Conservation (phyloP, 257 asterid species). For the Gentiana straminea region DNA sequence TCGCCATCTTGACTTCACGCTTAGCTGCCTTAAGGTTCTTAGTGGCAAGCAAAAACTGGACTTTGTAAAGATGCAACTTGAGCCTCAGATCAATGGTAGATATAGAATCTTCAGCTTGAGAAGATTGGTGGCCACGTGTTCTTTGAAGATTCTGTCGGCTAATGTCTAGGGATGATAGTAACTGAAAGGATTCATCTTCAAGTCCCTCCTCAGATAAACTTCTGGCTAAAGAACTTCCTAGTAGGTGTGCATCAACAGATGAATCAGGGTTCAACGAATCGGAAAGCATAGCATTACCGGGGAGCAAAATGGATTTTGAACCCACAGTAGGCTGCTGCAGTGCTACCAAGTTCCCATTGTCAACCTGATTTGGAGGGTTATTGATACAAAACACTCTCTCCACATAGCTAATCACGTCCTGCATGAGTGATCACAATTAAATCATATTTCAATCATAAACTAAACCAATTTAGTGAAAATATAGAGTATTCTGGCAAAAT, state of each 20-base stretch:
- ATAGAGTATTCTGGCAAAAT: no score
- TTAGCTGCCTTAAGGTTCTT: slow-evolving; percentile 83
- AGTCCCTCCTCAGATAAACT: slow-evolving; percentile 70
- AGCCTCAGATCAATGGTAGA: slow-evolving; percentile 54
- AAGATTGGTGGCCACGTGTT: slow-evolving; percentile 43
- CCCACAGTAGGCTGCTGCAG: slow-evolving; percentile 33
- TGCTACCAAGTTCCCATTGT: slow-evolving; percentile 36
- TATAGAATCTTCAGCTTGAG: slow-evolving; percentile 48
- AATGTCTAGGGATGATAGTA: slow-evolving; percentile 55
- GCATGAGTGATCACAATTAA: slow-evolving; percentile 23
- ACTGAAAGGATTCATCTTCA: slow-evolving; percentile 62
- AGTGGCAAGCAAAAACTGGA: slow-evolving; percentile 57
- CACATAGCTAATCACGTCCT: slow-evolving; percentile 84
- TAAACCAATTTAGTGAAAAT: no score
- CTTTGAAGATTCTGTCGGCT: slow-evolving; percentile 37
- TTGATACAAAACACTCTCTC: slow-evolving; percentile 69
- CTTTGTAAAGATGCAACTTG: slow-evolving; percentile 74
- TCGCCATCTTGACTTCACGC: slow-evolving; percentile 87
- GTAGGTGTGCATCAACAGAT: slow-evolving; percentile 23
- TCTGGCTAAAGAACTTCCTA: slow-evolving; percentile 51
- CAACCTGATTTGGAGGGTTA: slow-evolving; percentile 49
- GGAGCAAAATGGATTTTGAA: slow-evolving; percentile 41
- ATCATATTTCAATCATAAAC: slow-evolving; percentile 1
- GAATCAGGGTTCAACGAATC: slow-evolving; percentile 51
- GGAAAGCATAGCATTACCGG: slow-evolving; percentile 29